phyloP scores from a whole-genome alignment of 208 protist genomes.

The Histomonas meleagridis region DNA sequence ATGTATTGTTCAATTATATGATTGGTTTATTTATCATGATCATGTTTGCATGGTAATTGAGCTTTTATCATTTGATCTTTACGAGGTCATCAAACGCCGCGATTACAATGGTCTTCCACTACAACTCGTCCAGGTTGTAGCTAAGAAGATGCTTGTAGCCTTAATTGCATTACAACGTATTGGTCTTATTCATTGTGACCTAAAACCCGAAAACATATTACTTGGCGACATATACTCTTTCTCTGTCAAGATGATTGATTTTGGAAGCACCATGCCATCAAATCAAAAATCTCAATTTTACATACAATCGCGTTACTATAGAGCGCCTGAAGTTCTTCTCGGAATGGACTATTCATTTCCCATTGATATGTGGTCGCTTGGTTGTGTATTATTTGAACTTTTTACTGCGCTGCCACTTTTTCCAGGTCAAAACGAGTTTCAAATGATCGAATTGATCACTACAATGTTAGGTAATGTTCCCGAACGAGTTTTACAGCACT shows the following conservation, averaged over 20 bases:
- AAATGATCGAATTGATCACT: neutral
- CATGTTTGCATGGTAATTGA: neutral
- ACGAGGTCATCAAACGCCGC: neutral
- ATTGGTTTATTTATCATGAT: neutral
- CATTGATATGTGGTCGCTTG: constrained; percentile 80
- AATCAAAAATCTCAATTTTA: constrained; percentile 68
- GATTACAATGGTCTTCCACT: neutral
- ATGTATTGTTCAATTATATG: neutral
- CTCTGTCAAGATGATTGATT: constrained; percentile 89
- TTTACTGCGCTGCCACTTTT: constrained; percentile 88
- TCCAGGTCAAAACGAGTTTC: constrained; percentile 67
- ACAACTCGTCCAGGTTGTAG: neutral
- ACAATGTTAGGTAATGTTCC: neutral
- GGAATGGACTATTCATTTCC: constrained; percentile 36
- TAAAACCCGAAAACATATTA: constrained; percentile 36
- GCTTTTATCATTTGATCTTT: neutral
- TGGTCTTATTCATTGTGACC: neutral
- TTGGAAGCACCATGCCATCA: constrained; percentile 79
- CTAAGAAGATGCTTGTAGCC: neutral
- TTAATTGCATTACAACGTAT: neutral
- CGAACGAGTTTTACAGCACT: neutral
- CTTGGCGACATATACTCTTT: neutral
- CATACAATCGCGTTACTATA: constrained; percentile 79
- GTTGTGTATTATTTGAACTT: constrained; percentile 91
- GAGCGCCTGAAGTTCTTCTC: constrained; percentile 70